phyloP scores from a whole-genome alignment of 108 stramenopile species.

The Nannochloropsis granulata region DNA sequence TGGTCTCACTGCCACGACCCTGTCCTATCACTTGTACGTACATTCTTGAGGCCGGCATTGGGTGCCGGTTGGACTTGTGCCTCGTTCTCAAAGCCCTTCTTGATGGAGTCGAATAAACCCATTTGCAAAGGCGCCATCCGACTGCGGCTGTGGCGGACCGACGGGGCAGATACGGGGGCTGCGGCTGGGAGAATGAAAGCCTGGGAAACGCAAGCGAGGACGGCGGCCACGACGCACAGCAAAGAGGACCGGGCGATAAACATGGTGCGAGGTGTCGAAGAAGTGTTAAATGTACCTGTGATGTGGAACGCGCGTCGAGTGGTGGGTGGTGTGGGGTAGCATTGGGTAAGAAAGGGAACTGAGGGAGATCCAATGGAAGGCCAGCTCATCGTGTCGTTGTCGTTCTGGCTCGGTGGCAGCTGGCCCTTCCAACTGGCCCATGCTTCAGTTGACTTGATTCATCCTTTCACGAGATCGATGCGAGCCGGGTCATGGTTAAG shows the following conservation, averaged over 20 bases:
- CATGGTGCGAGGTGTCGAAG: neutral
- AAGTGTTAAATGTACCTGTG: too few relatives aligned
- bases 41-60: neutral
- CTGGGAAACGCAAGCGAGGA: neutral
- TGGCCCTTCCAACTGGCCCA: too few relatives aligned
- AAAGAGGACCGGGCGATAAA: neutral
- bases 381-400: too few relatives aligned
- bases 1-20: neutral
- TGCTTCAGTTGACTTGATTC: too few relatives aligned
- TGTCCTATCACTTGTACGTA: neutral
- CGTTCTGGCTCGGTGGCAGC: too few relatives aligned
- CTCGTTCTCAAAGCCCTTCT: conserved; percentile 4
- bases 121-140: neutral
- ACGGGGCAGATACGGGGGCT: neutral
- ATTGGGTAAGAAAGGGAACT: too few relatives aligned
- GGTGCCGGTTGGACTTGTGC: neutral
- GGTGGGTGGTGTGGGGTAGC: too few relatives aligned
- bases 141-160: neutral
- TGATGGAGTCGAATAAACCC: neutral
- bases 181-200: neutral
- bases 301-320: too few relatives aligned
- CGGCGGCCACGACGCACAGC: neutral
- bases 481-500: too few relatives aligned
- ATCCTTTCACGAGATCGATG: too few relatives aligned
- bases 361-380: too few relatives aligned